Evolutionary conservation across 805 yeast genomes (phyloP).

Genomic region (Cyberlindnera misumaiensis): DNA sequence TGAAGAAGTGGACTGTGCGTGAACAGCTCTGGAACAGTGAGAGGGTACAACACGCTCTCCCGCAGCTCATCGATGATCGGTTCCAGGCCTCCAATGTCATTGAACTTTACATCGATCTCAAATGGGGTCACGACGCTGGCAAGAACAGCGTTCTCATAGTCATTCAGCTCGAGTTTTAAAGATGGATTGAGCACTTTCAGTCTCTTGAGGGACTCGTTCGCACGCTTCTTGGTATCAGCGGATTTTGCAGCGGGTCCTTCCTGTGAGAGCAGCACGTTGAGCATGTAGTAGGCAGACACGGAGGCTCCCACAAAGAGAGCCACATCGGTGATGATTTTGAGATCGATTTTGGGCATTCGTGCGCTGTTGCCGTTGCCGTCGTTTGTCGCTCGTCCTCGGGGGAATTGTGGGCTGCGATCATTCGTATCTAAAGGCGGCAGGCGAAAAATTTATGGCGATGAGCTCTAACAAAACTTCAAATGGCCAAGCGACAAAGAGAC

Average conservation of each 20-base stretch:
- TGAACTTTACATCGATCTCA: conserved; percentile 70
- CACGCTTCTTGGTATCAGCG: conserved; percentile 56
- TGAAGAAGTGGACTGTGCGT: conserved; percentile 66
- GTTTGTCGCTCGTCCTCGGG: conserved; percentile 12
- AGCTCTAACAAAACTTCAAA: conserved; percentile 2
- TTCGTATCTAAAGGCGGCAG: background rate
- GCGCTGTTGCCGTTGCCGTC: background rate
- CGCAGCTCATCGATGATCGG: conserved; percentile 74
- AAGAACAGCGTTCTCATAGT: conserved; percentile 73
- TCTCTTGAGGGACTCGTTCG: conserved; percentile 48
- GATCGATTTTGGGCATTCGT: conserved; percentile 24
- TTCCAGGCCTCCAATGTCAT: conserved; percentile 87
- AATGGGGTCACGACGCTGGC: conserved; percentile 77
- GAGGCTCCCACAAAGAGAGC: conserved; percentile 56
- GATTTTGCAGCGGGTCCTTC: conserved; percentile 42
- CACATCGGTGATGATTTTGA: conserved; percentile 37
- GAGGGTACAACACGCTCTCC: conserved; percentile 84
- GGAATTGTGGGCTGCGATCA: conserved; percentile 12
- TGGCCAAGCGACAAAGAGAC: conserved; percentile 2
- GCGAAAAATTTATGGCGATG: conserved; percentile 10
- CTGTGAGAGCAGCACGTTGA: conserved; percentile 37
- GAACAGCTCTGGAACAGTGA: conserved; percentile 70
- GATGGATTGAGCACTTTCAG: conserved; percentile 56
- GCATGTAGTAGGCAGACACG: conserved; percentile 59
- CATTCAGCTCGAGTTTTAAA: conserved; percentile 45